Base-by-base conservation (phyloP, 257 asterid genomes). In the Nicotiana tomentosiformis region DNA sequence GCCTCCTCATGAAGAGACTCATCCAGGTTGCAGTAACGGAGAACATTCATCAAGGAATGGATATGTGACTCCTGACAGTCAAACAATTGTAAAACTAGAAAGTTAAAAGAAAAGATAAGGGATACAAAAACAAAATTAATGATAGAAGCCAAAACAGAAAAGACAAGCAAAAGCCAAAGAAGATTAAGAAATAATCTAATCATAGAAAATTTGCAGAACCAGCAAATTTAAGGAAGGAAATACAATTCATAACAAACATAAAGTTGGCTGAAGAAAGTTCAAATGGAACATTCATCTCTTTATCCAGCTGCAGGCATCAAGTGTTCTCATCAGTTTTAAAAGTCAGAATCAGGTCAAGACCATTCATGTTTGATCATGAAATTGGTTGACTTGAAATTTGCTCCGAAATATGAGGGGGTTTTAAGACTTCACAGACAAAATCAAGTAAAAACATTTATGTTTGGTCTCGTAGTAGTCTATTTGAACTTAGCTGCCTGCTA, bases 11-110 rank as follows among this genome's bases (percentile, higher is more conserved):
- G 95, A 81, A 90, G 94, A 82, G 98, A 91, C 82, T 96, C 99
- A 77, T 96, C 97, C 90, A 96, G 85, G 85, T 96, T 91, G 93
- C 99, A 96, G 78, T 96, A 96, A 56, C 99, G 99, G 85, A 96
- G 95, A 77, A 96, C 99, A 82, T 96, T 96, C 97, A 96, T 93
- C 89, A 96, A 83, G 23, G 99, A 96, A 87, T 96, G 99, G 60
- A 96, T 94, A 86, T 96, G 99, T 23, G 99, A 96, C 90, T 96
- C 99, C 99, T 96, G 87, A 26, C 77, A 68, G 85, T 85, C 82
- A 46, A 70, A 39, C 58, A 70, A 43, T 43, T n/a, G 35, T 70
- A 70, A 37, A 69, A 39, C 57, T 69, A 37, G 33, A n/a, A 39
- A 18, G 77, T 69, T 37, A 39, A 10, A 23, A 26, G 39, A 60